Conservation (phyloP, 805 yeast species). For the Wickerhamiella australiensis region DNA sequence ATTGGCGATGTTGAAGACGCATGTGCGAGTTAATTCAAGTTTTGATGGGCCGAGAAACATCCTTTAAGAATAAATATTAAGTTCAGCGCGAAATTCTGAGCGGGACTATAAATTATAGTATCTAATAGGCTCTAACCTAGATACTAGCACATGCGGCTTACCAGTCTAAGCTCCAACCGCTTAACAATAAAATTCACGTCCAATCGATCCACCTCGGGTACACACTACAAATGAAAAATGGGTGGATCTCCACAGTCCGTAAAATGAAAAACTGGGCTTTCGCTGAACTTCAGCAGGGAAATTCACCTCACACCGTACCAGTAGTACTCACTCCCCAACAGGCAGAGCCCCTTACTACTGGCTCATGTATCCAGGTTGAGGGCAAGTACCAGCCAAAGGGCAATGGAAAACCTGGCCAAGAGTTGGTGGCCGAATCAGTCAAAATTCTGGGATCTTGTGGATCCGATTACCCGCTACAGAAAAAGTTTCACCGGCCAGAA, state of each 20-base stretch:
- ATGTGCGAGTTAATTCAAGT: too few relatives aligned
- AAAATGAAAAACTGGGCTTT: constrained; percentile 66
- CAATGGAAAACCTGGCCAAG: constrained; percentile 35
- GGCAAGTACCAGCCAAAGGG: constrained; percentile 39
- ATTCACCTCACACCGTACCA: constrained; percentile 43
- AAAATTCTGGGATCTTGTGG: constrained; percentile 49
- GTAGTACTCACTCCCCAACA: constrained; percentile 34
- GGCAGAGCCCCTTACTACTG: constrained; percentile 30
- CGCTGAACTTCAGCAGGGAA: constrained; percentile 71
- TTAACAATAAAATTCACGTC: too few relatives aligned
- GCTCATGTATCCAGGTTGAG: constrained; percentile 34
- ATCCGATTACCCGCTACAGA: constrained; percentile 67
- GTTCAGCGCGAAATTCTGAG: too few relatives aligned
- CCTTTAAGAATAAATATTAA: too few relatives aligned
- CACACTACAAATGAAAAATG: constrained; percentile 33
- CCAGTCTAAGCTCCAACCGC: too few relatives aligned
- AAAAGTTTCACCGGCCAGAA: constrained; percentile 56
- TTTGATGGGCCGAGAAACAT: too few relatives aligned
- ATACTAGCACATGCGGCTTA: background rate
- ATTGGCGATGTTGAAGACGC: too few relatives aligned
- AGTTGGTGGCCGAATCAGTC: constrained; percentile 35
- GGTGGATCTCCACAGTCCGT: constrained; percentile 67
- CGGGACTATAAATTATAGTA: too few relatives aligned
- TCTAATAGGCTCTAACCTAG: too few relatives aligned
- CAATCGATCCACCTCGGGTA: too few relatives aligned